Percentiles rank a stretch among this genome's conserved stretches.
phyloP scores from a whole-genome alignment of 2,329 filamentous ascomycete species.

The Ceratocystis harringtonii region DNA sequence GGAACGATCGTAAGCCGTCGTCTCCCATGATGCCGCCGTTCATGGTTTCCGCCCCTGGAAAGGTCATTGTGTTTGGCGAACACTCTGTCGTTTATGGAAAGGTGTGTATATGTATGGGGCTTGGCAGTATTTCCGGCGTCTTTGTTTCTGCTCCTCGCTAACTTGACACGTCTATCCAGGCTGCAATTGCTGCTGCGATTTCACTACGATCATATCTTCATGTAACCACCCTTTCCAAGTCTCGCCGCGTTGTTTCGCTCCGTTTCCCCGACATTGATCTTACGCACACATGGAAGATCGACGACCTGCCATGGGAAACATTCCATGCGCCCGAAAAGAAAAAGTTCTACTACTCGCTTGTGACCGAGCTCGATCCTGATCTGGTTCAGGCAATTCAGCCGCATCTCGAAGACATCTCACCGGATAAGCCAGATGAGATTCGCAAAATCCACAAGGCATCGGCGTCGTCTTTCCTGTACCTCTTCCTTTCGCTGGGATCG shows the following conservation, averaged over 20 bases:
- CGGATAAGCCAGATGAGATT: slow-evolving; percentile 47
- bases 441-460: slow-evolving; percentile 76
- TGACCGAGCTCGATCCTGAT: slow-evolving; percentile 70
- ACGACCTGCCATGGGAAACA: slow-evolving; percentile 69
- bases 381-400: slow-evolving; percentile 69
- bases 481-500: slow-evolving; percentile 76
- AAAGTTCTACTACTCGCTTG: slow-evolving; percentile 84
- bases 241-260: slow-evolving; percentile 70
- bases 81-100: slow-evolving; percentile 97
- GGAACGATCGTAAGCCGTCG: slow-evolving; percentile 40
- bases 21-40: slow-evolving; percentile 70
- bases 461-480: slow-evolving; percentile 76
- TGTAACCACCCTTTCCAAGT: slow-evolving; percentile 87
- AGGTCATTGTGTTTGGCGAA: slow-evolving; percentile 96
- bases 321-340: slow-evolving; percentile 76
- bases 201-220: slow-evolving; percentile 92
- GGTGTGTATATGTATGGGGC: slow-evolving; percentile 32
- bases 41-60: slow-evolving; percentile 95
- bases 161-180: slow-evolving; percentile 31
- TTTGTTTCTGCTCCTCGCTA: slow-evolving; percentile 4
- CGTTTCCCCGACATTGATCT: slow-evolving; percentile 85
- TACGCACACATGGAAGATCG: slow-evolving; percentile 85
- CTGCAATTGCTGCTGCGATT: slow-evolving; percentile 87
- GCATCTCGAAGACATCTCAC: slow-evolving; percentile 57
- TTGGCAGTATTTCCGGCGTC: neutral